Evolutionary conservation across 257 asterid species (phyloP).

Genomic region (Solanum appendiculatum): DNA sequence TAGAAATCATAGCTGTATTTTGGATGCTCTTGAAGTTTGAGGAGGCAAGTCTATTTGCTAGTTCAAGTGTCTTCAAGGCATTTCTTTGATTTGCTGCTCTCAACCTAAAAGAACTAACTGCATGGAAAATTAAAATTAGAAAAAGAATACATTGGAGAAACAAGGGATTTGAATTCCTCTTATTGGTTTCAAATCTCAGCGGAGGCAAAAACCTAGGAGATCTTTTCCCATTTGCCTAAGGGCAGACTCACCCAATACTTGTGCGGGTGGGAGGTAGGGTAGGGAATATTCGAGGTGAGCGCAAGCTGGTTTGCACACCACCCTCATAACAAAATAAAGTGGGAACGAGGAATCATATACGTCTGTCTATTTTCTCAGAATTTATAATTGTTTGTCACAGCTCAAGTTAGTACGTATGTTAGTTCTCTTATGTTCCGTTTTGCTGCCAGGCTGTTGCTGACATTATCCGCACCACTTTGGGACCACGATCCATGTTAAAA

Average conservation of each 20-base stretch:
- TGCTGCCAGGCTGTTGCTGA: conserved; percentile 81
- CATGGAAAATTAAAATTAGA: background rate
- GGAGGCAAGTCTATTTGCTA: background rate
- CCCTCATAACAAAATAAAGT: background rate
- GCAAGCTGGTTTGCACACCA: background rate
- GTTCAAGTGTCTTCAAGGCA: background rate
- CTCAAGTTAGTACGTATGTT: background rate
- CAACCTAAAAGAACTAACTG: background rate
- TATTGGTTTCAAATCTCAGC: background rate
- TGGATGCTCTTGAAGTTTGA: background rate
- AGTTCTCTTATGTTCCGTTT: background rate
- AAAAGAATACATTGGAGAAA: background rate
- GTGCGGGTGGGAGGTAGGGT: background rate
- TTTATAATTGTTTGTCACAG: background rate
- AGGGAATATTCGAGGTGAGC: background rate
- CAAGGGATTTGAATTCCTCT: background rate
- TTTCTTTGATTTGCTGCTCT: background rate
- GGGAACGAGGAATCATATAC: background rate
- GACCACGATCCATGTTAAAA: conserved; percentile 90
- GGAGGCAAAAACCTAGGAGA: background rate
- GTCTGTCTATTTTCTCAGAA: background rate
- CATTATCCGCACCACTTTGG: conserved; percentile 86
- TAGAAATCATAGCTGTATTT: background rate
- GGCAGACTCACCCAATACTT: background rate
- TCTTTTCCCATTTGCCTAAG: background rate